phyloP scores from a whole-genome alignment of 78 protist genomes.

The Dictyostelium citrinum region DNA sequence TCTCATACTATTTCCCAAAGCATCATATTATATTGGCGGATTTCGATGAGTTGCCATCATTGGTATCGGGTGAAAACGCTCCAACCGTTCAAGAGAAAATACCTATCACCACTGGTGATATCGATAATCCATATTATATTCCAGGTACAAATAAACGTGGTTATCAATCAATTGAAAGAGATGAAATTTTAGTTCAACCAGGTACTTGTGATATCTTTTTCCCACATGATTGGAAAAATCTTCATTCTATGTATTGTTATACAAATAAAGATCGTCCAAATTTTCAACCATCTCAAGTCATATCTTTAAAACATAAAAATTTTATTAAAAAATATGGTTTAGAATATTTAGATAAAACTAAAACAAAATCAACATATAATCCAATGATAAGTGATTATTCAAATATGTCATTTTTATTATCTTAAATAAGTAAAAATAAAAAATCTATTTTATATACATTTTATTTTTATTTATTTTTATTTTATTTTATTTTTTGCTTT shows the following conservation, averaged over 20 bases:
- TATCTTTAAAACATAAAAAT: slow-evolving; percentile 15
- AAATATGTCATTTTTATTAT: slow-evolving; percentile 58
- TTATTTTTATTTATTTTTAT: not conserved
- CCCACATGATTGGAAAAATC: slow-evolving; percentile 58
- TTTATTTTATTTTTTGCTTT: not conserved
- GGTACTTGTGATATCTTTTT: slow-evolving; percentile 70
- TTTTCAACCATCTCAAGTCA: not conserved
- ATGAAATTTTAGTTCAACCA: not conserved
- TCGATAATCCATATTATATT: not conserved
- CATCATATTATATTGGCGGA: slow-evolving; percentile 61
- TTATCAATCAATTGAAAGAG: slow-evolving; percentile 28
- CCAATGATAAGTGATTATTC: slow-evolving; percentile 52
- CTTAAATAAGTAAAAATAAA: not conserved
- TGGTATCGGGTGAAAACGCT: slow-evolving; percentile 54
- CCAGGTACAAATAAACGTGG: not conserved
- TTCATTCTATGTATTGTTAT: slow-evolving; percentile 24
- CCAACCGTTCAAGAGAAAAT: slow-evolving; percentile 68
- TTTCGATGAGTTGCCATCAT: slow-evolving; percentile 50
- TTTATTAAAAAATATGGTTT: slow-evolving; percentile 39
- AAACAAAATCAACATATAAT: slow-evolving; percentile 48
- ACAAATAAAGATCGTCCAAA: not conserved
- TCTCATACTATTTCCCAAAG: slow-evolving; percentile 24
- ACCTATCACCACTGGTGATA: not conserved
- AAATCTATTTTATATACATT: not conserved
- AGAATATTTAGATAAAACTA: slow-evolving; percentile 12